Base-by-base conservation (phyloP, 2,329 filamentous ascomycete species). In the Paramyrothecium sp. region DNA sequence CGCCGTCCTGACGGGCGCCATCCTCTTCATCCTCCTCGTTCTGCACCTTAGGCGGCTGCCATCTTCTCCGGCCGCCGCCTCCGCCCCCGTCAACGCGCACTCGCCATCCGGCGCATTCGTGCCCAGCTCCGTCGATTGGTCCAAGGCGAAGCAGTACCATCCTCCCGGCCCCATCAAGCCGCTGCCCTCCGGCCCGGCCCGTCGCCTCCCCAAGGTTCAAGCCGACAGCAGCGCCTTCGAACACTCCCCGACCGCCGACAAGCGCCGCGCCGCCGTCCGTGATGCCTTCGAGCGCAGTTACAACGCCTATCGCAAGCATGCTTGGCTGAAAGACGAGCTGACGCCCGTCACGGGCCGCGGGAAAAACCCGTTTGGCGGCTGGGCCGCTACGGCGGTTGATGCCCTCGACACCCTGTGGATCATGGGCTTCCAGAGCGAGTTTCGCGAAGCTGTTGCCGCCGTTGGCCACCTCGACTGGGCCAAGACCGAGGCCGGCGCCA, bases 351-450 rank as follows among this genome's bases (percentile, higher is more conserved):
- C 77, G 8, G 83, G 80, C 22, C 65, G 69, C 17, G 73, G 70
- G 54, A 78, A 80, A 56, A 78, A 87, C 62, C 79, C 81, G 21
- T 87, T 87, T 69, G 84, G 83, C 22, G 86, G 86, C 17, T 89
- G 85, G 85, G 84, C 81, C 21, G 86, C 86, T 2, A 88, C 85
- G 3, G 71, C 88, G 60, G 83, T 88, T 34, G 86, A 88, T 67
- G 74, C 82, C 10, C 76, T 89, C 54, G 88, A 90, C 66, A 86
- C 85, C 19, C 72, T 90, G 13, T 90, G 86, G 86, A 87, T 90
- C 58, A 85, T 90, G 82, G 87, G 80, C 7, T 66, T 89, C 69
- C 80, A 81, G 63, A 75, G 81, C 1, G 87, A 90, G 57, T 90
- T 90, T 63, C 78, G 82, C 30, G 77, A 82, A 59, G 87, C 87